Conservation (phyloP, 208 protist species). For the Leishmania amazonensis region DNA sequence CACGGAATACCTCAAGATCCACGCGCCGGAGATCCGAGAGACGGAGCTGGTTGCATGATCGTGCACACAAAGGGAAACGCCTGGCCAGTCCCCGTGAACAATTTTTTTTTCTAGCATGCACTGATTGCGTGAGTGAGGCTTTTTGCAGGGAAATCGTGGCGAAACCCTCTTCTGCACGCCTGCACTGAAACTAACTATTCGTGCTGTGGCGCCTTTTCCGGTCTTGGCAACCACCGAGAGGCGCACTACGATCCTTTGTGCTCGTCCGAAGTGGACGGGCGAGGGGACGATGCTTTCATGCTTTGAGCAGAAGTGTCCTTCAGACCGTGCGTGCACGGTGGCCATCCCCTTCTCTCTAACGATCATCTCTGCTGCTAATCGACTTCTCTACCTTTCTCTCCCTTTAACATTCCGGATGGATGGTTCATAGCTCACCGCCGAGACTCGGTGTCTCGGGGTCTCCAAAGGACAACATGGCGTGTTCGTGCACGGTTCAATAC, state of each 20-base stretch:
- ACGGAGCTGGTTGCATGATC: no score
- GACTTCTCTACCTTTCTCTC: neutral
- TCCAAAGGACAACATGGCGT: neutral
- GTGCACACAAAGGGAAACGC: neutral
- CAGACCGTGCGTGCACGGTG: neutral
- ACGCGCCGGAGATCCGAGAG: neutral
- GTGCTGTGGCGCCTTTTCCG: neutral
- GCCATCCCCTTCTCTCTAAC: neutral
- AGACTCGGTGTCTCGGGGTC: neutral
- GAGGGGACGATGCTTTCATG: neutral
- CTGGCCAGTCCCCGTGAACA: neutral
- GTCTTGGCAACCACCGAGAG: neutral
- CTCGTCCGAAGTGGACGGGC: neutral
- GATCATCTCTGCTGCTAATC: neutral
- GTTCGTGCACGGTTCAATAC: no score
- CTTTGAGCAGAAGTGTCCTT: neutral
- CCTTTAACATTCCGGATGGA: neutral
- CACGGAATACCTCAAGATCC: constrained; percentile 29
- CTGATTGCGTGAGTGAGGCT: neutral
- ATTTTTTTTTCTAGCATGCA: neutral
- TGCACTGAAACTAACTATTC: neutral
- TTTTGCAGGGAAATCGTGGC: neutral
- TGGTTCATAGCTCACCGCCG: neutral
- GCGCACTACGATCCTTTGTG: neutral
- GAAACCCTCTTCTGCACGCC: neutral